These are phyloP conservation scores for Penicillium fimorum DNA, from an alignment of 495 filamentous ascomycete species.

Conservation along the genomic window DNA sequence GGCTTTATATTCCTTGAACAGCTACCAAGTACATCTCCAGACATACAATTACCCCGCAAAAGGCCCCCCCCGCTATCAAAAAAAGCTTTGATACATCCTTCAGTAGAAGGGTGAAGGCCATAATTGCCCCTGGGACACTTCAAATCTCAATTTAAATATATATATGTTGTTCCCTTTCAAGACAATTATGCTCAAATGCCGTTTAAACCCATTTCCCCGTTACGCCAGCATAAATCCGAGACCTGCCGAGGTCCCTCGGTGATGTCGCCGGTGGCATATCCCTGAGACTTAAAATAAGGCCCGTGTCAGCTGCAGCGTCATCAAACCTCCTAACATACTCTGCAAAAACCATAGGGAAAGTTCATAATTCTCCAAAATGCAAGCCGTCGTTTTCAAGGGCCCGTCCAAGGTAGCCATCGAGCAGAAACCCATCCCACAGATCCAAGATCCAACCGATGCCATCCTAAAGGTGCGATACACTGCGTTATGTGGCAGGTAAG, in stretches of 20 bases:
- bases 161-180: background rate
- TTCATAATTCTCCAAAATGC: constrained; percentile 16
- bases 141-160: background rate
- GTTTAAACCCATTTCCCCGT: background rate
- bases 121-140: background rate
- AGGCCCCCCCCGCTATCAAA: background rate
- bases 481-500: constrained; percentile 83
- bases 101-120: background rate
- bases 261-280: background rate
- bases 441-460: constrained; percentile 69
- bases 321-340: background rate
- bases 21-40: background rate
- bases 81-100: background rate
- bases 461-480: constrained; percentile 81
- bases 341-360: background rate
- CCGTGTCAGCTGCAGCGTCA: background rate
- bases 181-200: background rate
- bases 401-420: constrained; percentile 40
- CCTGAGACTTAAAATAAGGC: background rate
- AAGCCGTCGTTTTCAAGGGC: constrained; percentile 39
- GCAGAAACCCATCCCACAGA: constrained; percentile 45
- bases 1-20: background rate
- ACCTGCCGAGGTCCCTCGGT: constrained; percentile 5
- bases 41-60: background rate
- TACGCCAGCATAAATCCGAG: background rate